Percentiles rank a stretch among this genome's conserved stretches.
Evolutionary conservation across 2,329 filamentous ascomycete species (phyloP).

Genomic region (Penicillium vulpinum): DNA sequence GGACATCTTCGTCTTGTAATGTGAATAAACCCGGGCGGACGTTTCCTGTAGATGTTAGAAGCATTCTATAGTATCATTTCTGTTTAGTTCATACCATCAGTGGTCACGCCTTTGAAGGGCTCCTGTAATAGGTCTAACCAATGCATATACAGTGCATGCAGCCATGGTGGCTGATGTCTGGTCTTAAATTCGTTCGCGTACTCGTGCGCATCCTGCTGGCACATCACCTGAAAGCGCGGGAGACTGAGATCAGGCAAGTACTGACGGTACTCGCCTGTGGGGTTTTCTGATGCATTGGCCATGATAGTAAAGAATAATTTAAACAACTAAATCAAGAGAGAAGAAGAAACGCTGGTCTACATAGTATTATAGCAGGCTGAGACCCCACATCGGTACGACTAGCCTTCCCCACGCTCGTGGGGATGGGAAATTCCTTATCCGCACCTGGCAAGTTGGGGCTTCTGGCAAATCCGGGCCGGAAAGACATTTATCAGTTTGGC

Average conservation of each 20-base stretch:
- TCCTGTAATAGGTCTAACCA: constrained; percentile 61
- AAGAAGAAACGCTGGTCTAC: not conserved
- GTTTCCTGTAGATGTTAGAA: constrained; percentile 41
- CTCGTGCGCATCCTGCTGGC: constrained; percentile 61
- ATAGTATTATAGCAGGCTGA: constrained; percentile 16
- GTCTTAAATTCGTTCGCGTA: constrained; percentile 64
- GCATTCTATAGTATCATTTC: not conserved
- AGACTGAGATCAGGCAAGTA: constrained; percentile 63
- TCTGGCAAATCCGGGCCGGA: constrained; percentile 11
- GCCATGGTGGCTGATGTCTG: constrained; percentile 63
- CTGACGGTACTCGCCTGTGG: constrained; percentile 53
- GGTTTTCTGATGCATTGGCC: constrained; percentile 12
- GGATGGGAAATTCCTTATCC: constrained; percentile 27
- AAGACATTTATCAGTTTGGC: constrained; percentile 11
- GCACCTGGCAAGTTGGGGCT: not conserved
- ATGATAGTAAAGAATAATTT: not conserved
- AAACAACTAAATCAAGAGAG: not conserved
- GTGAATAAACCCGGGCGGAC: constrained; percentile 57
- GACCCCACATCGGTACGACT: constrained; percentile 18
- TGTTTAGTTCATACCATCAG: constrained; percentile 54
- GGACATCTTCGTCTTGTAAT: constrained; percentile 64
- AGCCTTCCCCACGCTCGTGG: constrained; percentile 23
- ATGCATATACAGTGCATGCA: constrained; percentile 61
- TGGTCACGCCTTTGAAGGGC: constrained; percentile 70
- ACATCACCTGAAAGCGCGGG: constrained; percentile 64